A percentile compares a stretch with the other conserved stretches of the same genome.
Evolutionary conservation across 2,329 filamentous ascomycete genomes (phyloP).

Genomic region (Macrophomina tecta): DNA sequence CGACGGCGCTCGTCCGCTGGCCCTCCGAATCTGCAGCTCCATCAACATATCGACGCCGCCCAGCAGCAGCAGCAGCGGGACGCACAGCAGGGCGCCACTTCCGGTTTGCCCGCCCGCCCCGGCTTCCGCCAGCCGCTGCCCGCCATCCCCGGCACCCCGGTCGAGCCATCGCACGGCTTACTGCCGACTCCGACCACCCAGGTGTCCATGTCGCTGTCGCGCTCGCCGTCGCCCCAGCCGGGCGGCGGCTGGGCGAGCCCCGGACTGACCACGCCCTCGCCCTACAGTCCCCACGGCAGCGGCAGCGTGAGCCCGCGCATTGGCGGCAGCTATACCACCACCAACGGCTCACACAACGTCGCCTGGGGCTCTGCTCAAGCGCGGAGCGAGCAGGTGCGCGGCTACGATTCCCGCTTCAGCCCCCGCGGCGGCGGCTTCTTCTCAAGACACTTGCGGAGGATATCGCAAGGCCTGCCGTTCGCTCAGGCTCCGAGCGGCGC

Average conservation of each 20-base stretch:
- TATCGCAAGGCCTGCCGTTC: constrained; percentile 83
- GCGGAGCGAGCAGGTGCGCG: constrained; percentile 74
- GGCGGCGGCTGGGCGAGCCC: constrained; percentile 90
- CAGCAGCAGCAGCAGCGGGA: constrained; percentile 33
- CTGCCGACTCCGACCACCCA: constrained; percentile 27
- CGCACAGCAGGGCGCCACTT: constrained; percentile 41
- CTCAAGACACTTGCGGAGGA: constrained; percentile 77
- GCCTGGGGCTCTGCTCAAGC: constrained; percentile 86
- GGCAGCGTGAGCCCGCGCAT: constrained; percentile 70
- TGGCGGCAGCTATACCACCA: constrained; percentile 51
- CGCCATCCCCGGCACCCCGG: constrained; percentile 46
- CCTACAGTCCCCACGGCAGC: constrained; percentile 58
- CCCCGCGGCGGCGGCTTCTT: constrained; percentile 88
- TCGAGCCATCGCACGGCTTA: constrained; percentile 20
- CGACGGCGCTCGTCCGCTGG: constrained; percentile 48
- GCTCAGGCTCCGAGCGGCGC: constrained; percentile 43
- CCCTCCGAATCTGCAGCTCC: constrained; percentile 41
- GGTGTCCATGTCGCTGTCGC: constrained; percentile 76
- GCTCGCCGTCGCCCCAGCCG: constrained; percentile 83
- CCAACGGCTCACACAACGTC: constrained; percentile 61
- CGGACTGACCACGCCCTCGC: constrained; percentile 72
- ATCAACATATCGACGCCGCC: constrained; percentile 31
- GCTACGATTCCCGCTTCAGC: constrained; percentile 79
- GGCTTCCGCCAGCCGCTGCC: constrained; percentile 43
- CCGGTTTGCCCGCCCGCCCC: constrained; percentile 38